These are phyloP conservation scores for Guadua angustifolia DNA, from an alignment of 176 grass and related monocot species.

Conservation along the genomic window DNA sequence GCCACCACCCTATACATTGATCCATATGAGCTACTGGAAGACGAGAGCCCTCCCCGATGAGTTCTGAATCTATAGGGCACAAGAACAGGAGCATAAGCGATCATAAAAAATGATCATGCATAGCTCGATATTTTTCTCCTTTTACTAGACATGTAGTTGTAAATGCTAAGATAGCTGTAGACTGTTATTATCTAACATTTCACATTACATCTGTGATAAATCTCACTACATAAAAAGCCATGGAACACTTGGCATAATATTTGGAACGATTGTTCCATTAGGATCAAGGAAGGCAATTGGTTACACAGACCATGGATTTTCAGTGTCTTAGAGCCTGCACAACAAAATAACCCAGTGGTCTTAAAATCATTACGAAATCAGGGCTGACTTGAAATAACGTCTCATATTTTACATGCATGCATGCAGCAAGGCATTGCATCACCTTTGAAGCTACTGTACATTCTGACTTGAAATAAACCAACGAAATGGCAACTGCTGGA, in stretches of 20 bases:
- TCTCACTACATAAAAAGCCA: background rate
- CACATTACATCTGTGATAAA: background rate
- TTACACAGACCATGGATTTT: background rate
- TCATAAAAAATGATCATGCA: background rate
- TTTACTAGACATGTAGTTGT: conserved; percentile 42
- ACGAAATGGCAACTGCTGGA: too few relatives aligned
- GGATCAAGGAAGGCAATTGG: too few relatives aligned
- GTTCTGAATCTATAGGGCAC: conserved; percentile 40
- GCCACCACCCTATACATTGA: conserved; percentile 14
- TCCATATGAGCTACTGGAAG: too few relatives aligned
- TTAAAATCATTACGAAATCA: too few relatives aligned
- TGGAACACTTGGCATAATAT: background rate
- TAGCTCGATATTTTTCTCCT: conserved; percentile 32
- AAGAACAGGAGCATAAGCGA: background rate
- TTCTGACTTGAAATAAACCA: too few relatives aligned
- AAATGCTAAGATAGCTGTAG: conserved; percentile 54
- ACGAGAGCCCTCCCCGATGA: conserved; percentile 63
- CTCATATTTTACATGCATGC: too few relatives aligned
- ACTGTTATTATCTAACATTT: conserved; percentile 40
- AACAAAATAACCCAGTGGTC: too few relatives aligned
- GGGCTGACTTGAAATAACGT: too few relatives aligned
- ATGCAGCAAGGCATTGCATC: too few relatives aligned
- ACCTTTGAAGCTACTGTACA: too few relatives aligned
- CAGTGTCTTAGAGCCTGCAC: background rate
- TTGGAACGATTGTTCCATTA: background rate